Conservation (phyloP, 1,139 yeast species). For the Pichia sp. region DNA sequence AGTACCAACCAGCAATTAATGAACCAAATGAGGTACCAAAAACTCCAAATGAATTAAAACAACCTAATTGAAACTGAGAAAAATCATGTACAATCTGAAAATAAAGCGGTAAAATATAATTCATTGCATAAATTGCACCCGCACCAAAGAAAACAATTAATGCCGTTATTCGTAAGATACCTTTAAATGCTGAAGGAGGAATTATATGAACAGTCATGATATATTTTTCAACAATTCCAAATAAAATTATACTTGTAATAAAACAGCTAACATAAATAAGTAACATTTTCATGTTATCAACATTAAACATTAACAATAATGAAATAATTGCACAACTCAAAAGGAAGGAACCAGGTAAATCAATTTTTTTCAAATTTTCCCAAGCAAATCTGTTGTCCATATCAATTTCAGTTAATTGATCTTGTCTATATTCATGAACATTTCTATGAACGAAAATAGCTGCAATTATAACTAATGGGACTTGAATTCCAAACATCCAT, state of each 20-base stretch:
- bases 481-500: constrained; percentile 37
- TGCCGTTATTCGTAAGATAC: constrained; percentile 34
- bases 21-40: constrained; percentile 51
- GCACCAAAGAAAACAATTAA: constrained; percentile 50
- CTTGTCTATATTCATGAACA: constrained; percentile 32
- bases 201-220: constrained; percentile 49
- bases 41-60: constrained; percentile 39
- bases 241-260: constrained; percentile 27
- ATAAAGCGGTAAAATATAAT: constrained; percentile 34
- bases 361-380: constrained; percentile 33
- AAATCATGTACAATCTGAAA: constrained; percentile 54
- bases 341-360: constrained; percentile 34
- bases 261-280: constrained; percentile 13
- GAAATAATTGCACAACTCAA: constrained; percentile 30
- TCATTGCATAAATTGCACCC: constrained; percentile 30
- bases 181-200: constrained; percentile 43
- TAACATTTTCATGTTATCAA: constrained; percentile 8
- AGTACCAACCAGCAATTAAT: constrained; percentile 46
- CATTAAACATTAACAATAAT: constrained; percentile 31
- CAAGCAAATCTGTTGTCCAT: constrained; percentile 32
- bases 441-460: constrained; percentile 27
- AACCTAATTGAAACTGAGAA: constrained; percentile 44
- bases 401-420: constrained; percentile 23
- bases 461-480: constrained; percentile 34
- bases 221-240: constrained; percentile 40